Evolutionary conservation across 768 basidiomycete species (phyloP).

Genomic region (Hebeloma cylindrosporum): DNA sequence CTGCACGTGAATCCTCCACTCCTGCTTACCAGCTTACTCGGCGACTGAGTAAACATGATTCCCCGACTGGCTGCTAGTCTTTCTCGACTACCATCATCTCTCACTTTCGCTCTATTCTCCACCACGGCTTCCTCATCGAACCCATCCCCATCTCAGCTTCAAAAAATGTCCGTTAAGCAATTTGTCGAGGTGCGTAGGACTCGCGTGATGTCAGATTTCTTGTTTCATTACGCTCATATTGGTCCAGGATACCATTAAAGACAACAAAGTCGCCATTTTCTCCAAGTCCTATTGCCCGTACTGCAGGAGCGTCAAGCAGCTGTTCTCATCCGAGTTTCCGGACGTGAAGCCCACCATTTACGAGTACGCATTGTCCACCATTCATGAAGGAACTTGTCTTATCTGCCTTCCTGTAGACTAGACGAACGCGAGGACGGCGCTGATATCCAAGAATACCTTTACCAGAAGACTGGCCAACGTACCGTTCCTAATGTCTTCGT

Average conservation of each 20-base stretch:
- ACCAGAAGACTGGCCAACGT: conserved; percentile 59
- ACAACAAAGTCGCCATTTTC: conserved; percentile 57
- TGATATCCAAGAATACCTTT: conserved; percentile 67
- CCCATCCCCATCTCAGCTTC: conserved; percentile 23
- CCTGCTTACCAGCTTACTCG: background rate
- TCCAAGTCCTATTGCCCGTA: conserved; percentile 60
- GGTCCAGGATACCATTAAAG: conserved; percentile 43
- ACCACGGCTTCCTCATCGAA: conserved; percentile 32
- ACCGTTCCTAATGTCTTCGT: conserved; percentile 82
- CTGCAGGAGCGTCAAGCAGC: conserved; percentile 47
- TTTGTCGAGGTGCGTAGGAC: conserved; percentile 42
- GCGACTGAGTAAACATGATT: conserved; percentile 23
- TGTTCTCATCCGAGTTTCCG: conserved; percentile 42
- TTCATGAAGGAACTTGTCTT: background rate
- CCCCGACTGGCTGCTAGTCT: conserved; percentile 25
- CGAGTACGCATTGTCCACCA: conserved; percentile 43
- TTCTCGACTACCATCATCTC: conserved; percentile 27
- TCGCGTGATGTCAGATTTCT: background rate
- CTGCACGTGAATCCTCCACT: background rate
- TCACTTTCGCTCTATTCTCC: conserved; percentile 30
- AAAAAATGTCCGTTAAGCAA: conserved; percentile 37
- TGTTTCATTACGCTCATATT: conserved; percentile 3
- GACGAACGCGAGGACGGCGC: conserved; percentile 57
- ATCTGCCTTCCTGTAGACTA: conserved; percentile 40
- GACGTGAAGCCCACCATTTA: conserved; percentile 37